Percentiles rank a stretch among this genome's conserved stretches.
Evolutionary conservation across 306 rosid species (phyloP).

Genomic region (Lotus japonicus): DNA sequence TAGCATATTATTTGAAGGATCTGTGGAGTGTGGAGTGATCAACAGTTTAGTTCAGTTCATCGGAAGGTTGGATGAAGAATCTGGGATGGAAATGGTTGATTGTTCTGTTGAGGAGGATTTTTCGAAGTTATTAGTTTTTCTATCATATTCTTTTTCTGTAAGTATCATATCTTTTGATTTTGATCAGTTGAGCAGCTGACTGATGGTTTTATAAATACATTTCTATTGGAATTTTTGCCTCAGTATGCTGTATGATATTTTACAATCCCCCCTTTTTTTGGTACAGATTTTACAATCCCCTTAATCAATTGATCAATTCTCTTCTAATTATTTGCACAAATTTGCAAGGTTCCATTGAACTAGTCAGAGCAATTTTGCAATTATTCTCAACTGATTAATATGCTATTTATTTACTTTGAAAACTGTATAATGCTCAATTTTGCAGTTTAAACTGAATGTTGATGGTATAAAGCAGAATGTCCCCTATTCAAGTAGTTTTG

Average conservation of each 20-base stretch:
- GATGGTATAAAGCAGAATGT: background rate
- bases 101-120: constrained; percentile 13
- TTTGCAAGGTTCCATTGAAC: background rate
- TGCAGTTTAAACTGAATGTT: background rate
- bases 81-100: constrained; percentile 1
- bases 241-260: background rate
- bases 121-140: constrained; percentile 18
- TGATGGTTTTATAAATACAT: background rate
- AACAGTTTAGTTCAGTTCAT: constrained; percentile 7
- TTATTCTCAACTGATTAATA: background rate
- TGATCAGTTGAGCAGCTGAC: background rate
- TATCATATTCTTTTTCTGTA: constrained; percentile 28
- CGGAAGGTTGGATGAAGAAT: constrained; percentile 10
- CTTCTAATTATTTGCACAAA: background rate
- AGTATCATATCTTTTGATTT: constrained; percentile 8
- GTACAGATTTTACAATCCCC: background rate
- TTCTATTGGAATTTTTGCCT: background rate
- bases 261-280: background rate
- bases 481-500: background rate
- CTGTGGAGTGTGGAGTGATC: constrained; percentile 14
- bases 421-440: background rate
- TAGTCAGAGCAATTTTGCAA: background rate
- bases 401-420: background rate
- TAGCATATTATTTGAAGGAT: background rate
- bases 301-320: background rate